These are phyloP conservation scores for Barnettozyma hawaiiensis DNA, from an alignment of 1,139 yeast species.

Conservation along the genomic window DNA sequence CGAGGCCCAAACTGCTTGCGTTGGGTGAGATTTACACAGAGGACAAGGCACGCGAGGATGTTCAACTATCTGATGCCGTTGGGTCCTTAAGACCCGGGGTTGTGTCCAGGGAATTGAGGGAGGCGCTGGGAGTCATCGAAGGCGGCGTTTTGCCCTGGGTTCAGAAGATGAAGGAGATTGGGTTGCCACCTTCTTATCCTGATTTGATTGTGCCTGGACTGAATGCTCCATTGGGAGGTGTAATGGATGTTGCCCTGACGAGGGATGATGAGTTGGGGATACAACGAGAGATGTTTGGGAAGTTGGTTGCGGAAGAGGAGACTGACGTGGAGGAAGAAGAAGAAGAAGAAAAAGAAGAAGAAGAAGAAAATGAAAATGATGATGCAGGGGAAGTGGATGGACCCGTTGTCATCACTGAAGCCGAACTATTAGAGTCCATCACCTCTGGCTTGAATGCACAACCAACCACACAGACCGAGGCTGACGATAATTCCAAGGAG, in stretches of 20 bases:
- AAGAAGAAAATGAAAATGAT: constrained; percentile 18
- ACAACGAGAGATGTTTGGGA: constrained; percentile 38
- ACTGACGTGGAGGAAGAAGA: constrained; percentile 32
- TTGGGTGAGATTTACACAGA: constrained; percentile 82
- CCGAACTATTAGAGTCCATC: constrained; percentile 27
- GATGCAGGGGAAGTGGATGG: constrained; percentile 17
- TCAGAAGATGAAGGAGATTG: constrained; percentile 58
- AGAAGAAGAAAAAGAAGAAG: constrained; percentile 29
- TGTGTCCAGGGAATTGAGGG: constrained; percentile 50
- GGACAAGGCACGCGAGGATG: constrained; percentile 56
- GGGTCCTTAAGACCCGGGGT: constrained; percentile 58
- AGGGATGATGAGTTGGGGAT: constrained; percentile 11
- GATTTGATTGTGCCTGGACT: constrained; percentile 54
- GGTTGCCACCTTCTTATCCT: constrained; percentile 84
- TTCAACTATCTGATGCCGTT: constrained; percentile 29
- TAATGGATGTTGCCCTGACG: constrained; percentile 13
- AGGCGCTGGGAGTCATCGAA: constrained; percentile 66
- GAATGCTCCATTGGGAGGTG: constrained; percentile 30
- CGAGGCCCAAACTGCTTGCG: constrained; percentile 60
- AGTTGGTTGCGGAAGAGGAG: constrained; percentile 33
- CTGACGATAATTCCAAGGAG: constrained; percentile 15
- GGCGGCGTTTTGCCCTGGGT: constrained; percentile 82
- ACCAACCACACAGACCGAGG: constrained; percentile 1
- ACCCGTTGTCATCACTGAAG: constrained; percentile 23
- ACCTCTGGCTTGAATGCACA: constrained; percentile 21